Conservation (phyloP, 495 filamentous ascomycete species). For the Podospora australis region DNA sequence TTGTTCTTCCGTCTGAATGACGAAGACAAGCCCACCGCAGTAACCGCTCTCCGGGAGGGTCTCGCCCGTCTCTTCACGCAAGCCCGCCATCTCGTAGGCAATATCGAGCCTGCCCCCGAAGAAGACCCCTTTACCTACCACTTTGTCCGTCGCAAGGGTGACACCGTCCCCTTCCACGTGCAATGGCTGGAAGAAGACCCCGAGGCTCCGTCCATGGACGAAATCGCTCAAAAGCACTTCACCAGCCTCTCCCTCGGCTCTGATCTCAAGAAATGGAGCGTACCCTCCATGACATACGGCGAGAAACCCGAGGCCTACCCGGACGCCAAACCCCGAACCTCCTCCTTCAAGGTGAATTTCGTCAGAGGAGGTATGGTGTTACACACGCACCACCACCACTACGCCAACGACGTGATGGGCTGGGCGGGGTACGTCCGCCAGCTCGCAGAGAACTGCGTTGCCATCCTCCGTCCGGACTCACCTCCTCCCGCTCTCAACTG, state of each 20-base stretch:
- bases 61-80: background rate
- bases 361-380: constrained; percentile 33
- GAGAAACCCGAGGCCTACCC: constrained; percentile 30
- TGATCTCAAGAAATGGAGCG: constrained; percentile 26
- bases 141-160: constrained; percentile 33
- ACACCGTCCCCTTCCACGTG: constrained; percentile 30
- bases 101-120: constrained; percentile 9
- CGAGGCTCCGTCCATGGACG: constrained; percentile 21
- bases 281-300: constrained; percentile 31
- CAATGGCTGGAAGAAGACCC: constrained; percentile 30
- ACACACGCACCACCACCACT: constrained; percentile 38
- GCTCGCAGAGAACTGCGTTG: constrained; percentile 33
- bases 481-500: background rate
- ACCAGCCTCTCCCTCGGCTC: constrained; percentile 15
- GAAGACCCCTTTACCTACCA: constrained; percentile 24
- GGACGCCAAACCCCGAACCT: constrained; percentile 24
- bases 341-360: constrained; percentile 37
- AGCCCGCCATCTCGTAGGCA: background rate
- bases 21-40: constrained; percentile 9
- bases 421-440: constrained; percentile 30
- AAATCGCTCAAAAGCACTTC: constrained; percentile 24
- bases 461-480: constrained; percentile 15
- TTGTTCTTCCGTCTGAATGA: constrained; percentile 33
- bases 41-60: background rate
- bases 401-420: constrained; percentile 34